Evolutionary conservation across 2,329 filamentous ascomycete genomes (phyloP), one percentile per base, ranked within the genome.

Genomic region (Fusarium tanahbumbuense): DNA sequence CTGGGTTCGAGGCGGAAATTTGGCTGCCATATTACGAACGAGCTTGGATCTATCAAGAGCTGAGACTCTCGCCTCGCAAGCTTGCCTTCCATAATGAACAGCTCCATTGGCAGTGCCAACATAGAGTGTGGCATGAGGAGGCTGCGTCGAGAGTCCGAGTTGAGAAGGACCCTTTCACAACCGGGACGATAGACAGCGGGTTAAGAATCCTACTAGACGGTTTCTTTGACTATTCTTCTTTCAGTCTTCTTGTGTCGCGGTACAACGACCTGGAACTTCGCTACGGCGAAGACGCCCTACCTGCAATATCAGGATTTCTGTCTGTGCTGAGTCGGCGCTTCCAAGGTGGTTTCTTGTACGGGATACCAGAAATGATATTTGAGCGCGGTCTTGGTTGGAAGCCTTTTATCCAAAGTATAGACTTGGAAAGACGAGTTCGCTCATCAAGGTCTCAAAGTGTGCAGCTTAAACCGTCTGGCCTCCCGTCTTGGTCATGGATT

Each of bases 401-500:
- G 8, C 22, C 30, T 4, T 25, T 1, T 1, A 8, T 34, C 5
- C 8, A 15, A 5, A 10, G 8, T 1, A 27, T 8, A 3, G 23
- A 20, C 5, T 11, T 52, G 1, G 4, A 27, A 27, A 27, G 49
- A 10, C 49, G 49, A 4, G 2, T 28, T 3, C 49, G 23, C 20
- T 52, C 49, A 16, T 41, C 23, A 27, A 52, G 49, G 3, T 6
- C 49, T 8, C 9, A 41, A 15, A 23, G 20, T 1, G 16, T 27
- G 9, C 44, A 32, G 2, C 34, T 57, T 1, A 11, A 1, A 9
- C 41, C 60, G 2, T 60, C 48, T 4, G 50, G 16, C 0, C 55
- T 68, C 2, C 66, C 66, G 3, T 69, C 64, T 0, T 68, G 66
- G 66, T 68, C 64, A 2, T 69, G 64, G 64, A 18, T 69, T 2